Evolutionary conservation across 1,284 basidiomycete genomes (phyloP).

Genomic region (Hymenochaete sp.): DNA sequence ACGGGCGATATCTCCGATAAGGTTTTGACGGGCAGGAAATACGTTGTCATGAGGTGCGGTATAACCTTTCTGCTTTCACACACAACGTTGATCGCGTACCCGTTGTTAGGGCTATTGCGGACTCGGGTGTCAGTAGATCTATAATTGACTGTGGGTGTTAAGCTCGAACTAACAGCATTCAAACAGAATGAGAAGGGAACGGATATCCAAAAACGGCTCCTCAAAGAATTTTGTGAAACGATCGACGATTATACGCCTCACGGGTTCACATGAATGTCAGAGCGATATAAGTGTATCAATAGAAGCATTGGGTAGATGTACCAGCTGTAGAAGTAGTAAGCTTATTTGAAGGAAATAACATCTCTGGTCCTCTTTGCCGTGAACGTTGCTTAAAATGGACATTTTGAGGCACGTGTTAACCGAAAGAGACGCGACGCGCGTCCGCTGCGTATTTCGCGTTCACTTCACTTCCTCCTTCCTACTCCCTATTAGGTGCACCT

Average conservation of each 20-base stretch:
- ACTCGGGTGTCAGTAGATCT: conserved; percentile 40
- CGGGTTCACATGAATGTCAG: not conserved
- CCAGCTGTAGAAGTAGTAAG: not conserved
- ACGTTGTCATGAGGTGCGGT: conserved; percentile 58
- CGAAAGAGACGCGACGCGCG: conserved; percentile 17
- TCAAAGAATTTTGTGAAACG: conserved; percentile 77
- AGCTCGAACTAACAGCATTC: too few relatives aligned
- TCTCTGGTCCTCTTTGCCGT: not conserved
- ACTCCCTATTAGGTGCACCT: not conserved
- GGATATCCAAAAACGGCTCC: conserved; percentile 72
- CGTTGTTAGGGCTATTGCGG: conserved; percentile 44
- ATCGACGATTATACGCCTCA: conserved; percentile 49
- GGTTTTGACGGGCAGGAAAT: conserved; percentile 78
- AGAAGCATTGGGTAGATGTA: not conserved
- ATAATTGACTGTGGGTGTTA: too few relatives aligned
- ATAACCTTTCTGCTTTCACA: conserved; percentile 1
- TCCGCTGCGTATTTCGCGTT: not conserved
- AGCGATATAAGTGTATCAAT: not conserved
- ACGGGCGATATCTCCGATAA: conserved; percentile 39
- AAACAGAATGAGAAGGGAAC: conserved; percentile 51
- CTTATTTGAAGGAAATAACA: not conserved
- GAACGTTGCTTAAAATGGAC: too few relatives aligned
- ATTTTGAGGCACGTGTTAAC: too few relatives aligned
- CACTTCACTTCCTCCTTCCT: not conserved
- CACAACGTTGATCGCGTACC: not conserved